Conservation (phyloP, 176 grass and related monocot genomes). For the Musa schizocarpa region DNA sequence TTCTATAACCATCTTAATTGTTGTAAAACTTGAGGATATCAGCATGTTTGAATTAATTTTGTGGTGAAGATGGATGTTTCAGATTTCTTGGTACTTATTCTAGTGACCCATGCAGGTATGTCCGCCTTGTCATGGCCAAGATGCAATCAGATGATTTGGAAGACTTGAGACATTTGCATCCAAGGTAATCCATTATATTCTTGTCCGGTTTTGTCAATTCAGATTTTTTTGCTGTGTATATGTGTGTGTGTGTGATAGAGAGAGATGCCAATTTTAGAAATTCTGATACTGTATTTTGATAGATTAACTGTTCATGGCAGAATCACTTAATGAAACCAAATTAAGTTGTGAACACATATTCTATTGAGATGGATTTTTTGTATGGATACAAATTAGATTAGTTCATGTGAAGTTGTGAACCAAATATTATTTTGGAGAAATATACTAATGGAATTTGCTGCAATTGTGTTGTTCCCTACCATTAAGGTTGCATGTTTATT, state of each 20-base stretch:
- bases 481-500: neutral
- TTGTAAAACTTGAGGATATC: too few species aligned
- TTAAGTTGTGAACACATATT: neutral
- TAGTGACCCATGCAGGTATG: conserved; percentile 38
- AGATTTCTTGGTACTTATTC: neutral
- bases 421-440: neutral
- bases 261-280: neutral
- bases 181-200: conserved; percentile 35
- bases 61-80: neutral
- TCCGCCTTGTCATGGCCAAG: conserved; percentile 78
- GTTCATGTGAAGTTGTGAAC: neutral
- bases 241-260: neutral
- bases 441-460: neutral
- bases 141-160: conserved; percentile 43
- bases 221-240: neutral
- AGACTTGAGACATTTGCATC: conserved; percentile 57
- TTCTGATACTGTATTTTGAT: neutral
- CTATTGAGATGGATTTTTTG: neutral
- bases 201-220: conserved; percentile 11
- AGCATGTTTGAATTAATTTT: neutral
- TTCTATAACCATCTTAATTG: too few species aligned
- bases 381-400: neutral
- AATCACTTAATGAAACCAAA: too few species aligned
- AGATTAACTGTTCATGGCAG: too few species aligned
- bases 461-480: neutral